Base-by-base conservation (phyloP, 148 eudicot genomes). In the Camellia lanceoleosa region DNA sequence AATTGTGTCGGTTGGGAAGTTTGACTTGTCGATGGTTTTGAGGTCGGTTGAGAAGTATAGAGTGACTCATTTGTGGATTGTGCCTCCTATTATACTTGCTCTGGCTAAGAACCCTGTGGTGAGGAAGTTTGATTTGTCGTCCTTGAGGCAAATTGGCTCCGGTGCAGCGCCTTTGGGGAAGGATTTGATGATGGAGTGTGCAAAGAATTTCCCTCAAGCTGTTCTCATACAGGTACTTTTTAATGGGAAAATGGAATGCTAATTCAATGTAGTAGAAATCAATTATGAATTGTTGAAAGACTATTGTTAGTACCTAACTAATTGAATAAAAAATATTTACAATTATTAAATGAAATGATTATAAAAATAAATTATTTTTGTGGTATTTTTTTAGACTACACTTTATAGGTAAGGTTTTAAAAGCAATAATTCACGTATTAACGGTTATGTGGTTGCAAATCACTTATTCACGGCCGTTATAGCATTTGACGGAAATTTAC, bases 121-220 rank as follows among this genome's bases (percentile, higher is more conserved):
- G 16, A 82, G 87, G 80, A 92, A 92, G 86, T 91, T 82, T 80
- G 93, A 92, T 80, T 68, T 88, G 76, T 82, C 94, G 13, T 92
- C 94, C 18, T 78, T 94, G 85, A 89, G 79, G 88, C 79, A 84
- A 72, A 81, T 93, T 70, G 93, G 95, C 52, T 91, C 95, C 0
- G 98, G 94, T 47, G 96, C 98, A 18, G 97, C 98, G 7, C 97
- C 97, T 62, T 74, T 94, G 59, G 97, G 94, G 73, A 90, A 86
- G 81, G 92, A 93, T 77, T 73, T 93, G 84, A 93, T 93, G 94
- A 77, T 75, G 63, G 93, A 93, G 78, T 87, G 90, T 74, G 85
- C 91, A 0, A 93, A 87, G 82, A 84, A 70, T 58, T 78, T 90
- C 56, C 95, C 97, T 82, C 84, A 83, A 49, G 86, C 87, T 61